A percentile compares a stretch with the other conserved stretches of the same genome.
Conservation (phyloP, 768 basidiomycete genomes). For the Rhodotorula paludigena region DNA sequence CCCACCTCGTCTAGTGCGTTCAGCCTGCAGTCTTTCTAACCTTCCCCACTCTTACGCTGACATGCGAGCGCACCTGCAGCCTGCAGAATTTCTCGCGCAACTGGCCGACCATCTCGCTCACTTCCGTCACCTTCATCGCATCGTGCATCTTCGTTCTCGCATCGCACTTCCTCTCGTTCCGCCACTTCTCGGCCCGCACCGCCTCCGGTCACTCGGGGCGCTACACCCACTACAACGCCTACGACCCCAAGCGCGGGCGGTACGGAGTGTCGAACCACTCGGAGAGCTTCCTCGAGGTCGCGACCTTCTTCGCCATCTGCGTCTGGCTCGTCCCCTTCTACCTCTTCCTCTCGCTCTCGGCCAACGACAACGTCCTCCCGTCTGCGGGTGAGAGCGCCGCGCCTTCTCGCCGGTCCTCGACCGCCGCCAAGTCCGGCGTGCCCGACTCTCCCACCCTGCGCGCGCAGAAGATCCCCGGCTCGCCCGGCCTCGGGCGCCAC, state of each 20-base stretch:
- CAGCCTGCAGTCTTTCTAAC: too few species aligned
- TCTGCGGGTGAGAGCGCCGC: conserved; percentile 30
- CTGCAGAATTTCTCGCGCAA: conserved; percentile 71
- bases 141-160: conserved; percentile 78
- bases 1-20: conserved; percentile 81
- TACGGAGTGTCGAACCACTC: conserved; percentile 7
- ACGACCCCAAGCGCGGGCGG: neutral
- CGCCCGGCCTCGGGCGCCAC: conserved; percentile 17
- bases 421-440: neutral
- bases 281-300: conserved; percentile 51
- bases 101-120: conserved; percentile 91
- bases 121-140: conserved; percentile 73
- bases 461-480: neutral
- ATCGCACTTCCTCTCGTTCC: conserved; percentile 97
- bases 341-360: conserved; percentile 92
- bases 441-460: too few species aligned
- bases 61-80: neutral
- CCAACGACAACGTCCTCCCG: conserved; percentile 93
- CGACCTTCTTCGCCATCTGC: conserved; percentile 54
- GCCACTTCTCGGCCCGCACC: conserved; percentile 64
- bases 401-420: conserved; percentile 1
- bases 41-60: neutral
- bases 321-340: conserved; percentile 63
- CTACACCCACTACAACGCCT: conserved; percentile 27
- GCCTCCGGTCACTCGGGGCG: conserved; percentile 14